phyloP scores from a whole-genome alignment of 108 stramenopile genomes.

The Mediolabrus comicus region DNA sequence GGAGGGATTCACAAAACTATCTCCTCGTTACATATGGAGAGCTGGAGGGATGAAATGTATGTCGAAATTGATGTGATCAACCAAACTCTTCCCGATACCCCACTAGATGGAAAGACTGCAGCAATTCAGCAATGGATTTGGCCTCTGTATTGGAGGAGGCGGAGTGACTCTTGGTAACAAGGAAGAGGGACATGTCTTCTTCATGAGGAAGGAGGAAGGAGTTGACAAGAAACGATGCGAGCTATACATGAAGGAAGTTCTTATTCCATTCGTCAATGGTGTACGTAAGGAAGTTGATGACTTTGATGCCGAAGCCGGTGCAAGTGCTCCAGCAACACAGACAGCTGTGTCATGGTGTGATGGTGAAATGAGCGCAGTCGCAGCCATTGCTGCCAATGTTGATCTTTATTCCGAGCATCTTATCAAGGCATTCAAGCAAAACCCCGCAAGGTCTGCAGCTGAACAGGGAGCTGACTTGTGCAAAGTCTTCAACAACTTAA shows the following conservation, averaged over 20 bases:
- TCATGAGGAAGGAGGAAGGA: not conserved
- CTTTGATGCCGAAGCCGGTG: not conserved
- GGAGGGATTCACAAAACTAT: too few species aligned
- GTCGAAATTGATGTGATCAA: too few species aligned
- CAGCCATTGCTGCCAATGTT: not conserved
- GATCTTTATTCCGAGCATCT: not conserved
- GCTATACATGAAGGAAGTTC: not conserved
- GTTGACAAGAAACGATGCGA: not conserved
- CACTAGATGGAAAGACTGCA: too few species aligned
- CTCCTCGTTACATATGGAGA: too few species aligned
- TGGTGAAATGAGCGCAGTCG: conserved; percentile 1
- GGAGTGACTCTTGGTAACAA: too few species aligned
- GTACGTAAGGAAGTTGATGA: not conserved
- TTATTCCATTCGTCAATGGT: conserved; percentile 8
- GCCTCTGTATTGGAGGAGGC: too few species aligned
- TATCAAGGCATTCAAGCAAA: conserved; percentile 14
- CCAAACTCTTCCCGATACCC: too few species aligned
- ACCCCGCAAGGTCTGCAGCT: conserved; percentile 17
- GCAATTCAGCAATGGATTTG: too few species aligned
- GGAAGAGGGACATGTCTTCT: conserved; percentile 1
- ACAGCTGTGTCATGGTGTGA: conserved; percentile 16
- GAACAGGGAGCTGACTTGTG: conserved; percentile 19
- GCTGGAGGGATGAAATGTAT: too few species aligned
- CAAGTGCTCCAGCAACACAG: not conserved
- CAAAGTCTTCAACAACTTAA: conserved; percentile 7